Base-by-base conservation (phyloP, 768 basidiomycete species). In the Amylocystis lapponica region DNA sequence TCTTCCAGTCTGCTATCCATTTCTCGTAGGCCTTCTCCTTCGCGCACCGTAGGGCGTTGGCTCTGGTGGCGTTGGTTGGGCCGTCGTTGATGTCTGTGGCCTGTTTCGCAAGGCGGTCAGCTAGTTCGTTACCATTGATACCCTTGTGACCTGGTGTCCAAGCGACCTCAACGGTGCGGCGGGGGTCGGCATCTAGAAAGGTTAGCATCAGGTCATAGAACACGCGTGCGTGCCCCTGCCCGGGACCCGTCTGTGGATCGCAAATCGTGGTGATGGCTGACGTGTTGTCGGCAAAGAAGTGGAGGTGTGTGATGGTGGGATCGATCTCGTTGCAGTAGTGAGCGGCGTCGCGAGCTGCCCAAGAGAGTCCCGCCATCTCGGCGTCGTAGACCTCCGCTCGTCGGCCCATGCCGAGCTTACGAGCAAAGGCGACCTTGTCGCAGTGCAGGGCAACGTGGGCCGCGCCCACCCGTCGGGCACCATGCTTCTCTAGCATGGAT, bases 81-180 rank as follows among this genome's bases (percentile, higher is more conserved):
- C n/a, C n/a, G n/a, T n/a, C n/a, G 5, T 7, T 11, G 20, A 12
- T 5, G 3, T 30, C 16, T 11, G 51, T 47, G 21, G 61, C 61
- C 13, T 40, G 21, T 39, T 57, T 60, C 1, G 57, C 62, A 30
- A 39, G 30, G 13, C 35, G 21, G 30, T 63, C 62, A 8, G 53
- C 56, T 10, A 11, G 20, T 38, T 63, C 49, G 21, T 63, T 63
- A 2, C 62, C 62, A n/a, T 25, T 39, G 4, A 63, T 50, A 7
- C 52, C 52, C 6, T 27, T 39, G 46, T 63, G 61, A 0, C 60
- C 58, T 16, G 56, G 54, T 4, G 47, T 50, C 62, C 62, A 63
- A 1, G 19, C 30, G 4, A 59, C 17, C 1, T 4, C 22, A 0
- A 58, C n/a, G 9, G 17, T 44, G 29, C 33, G 3, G 3, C 21